Conservation (phyloP, 2,329 filamentous ascomycete genomes). For the Epichloe aotearoae region DNA sequence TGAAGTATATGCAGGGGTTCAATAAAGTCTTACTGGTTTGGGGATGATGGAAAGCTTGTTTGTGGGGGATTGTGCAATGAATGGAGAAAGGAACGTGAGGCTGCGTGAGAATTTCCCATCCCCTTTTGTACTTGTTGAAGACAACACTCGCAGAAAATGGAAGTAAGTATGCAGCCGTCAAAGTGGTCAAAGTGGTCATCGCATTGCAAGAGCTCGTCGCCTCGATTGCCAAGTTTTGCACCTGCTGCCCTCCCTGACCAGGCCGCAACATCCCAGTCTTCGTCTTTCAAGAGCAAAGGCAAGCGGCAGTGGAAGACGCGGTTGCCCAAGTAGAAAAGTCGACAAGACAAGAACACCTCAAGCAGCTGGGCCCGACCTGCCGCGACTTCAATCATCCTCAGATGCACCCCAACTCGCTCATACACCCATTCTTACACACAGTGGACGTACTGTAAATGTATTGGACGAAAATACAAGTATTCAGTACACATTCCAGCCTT, state of each 20-base stretch:
- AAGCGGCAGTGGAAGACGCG: background rate
- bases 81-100: background rate
- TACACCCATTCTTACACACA: no score
- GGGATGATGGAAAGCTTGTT: background rate
- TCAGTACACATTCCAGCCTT: no score
- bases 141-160: no score
- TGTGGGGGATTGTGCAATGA: background rate
- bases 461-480: no score
- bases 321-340: background rate
- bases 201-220: background rate
- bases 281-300: background rate
- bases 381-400: background rate
- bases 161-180: no score
- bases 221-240: background rate
- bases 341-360: background rate
- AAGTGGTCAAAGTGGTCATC: background rate
- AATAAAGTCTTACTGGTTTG: background rate
- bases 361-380: background rate
- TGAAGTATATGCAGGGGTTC: background rate
- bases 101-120: background rate
- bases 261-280: background rate
- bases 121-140: background rate
- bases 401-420: no score
- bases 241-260: background rate
- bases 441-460: no score